Conservation (phyloP, 768 basidiomycete genomes). For the Termitomyces sp. region DNA sequence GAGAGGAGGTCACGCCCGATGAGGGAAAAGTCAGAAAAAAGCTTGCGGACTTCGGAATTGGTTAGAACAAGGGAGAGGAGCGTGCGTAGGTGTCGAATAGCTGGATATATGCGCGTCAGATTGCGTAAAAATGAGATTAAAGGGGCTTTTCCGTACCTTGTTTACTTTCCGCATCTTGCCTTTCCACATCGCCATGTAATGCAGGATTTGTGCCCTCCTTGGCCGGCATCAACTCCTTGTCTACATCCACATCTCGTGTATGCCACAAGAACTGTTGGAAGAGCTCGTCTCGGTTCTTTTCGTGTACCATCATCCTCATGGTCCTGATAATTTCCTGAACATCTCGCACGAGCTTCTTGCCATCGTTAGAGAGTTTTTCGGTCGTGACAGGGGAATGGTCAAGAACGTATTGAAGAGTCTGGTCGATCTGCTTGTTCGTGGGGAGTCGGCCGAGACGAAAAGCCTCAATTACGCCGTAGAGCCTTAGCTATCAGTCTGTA, state of each 20-base stretch:
- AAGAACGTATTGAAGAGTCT: conserved; percentile 63
- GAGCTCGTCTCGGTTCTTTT: conserved; percentile 90
- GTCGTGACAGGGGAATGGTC: conserved; percentile 55
- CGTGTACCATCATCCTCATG: conserved; percentile 60
- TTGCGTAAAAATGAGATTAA: neutral
- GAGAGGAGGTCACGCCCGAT: conserved; percentile 85
- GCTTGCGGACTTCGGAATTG: conserved; percentile 91
- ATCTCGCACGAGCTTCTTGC: conserved; percentile 73
- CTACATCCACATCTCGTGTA: conserved; percentile 49
- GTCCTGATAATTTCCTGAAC: conserved; percentile 78
- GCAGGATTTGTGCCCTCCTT: neutral
- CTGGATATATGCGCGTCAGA: conserved; percentile 28
- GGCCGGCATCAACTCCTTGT: neutral
- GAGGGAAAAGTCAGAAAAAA: conserved; percentile 72
- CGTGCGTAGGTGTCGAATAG: conserved; percentile 83
- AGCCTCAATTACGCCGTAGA: conserved; percentile 81
- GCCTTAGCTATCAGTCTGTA: conserved; percentile 44
- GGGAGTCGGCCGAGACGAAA: conserved; percentile 78
- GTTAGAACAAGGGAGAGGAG: conserved; percentile 84
- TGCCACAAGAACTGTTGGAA: conserved; percentile 90
- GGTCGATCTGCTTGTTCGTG: conserved; percentile 76
- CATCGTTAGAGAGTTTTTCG: conserved; percentile 69
- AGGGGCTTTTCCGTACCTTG: conserved; percentile 40
- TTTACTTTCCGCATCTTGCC: conserved; percentile 53
- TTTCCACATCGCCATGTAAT: conserved; percentile 35